These are phyloP conservation scores for Chlorociboria aeruginascens DNA, from an alignment of 495 filamentous ascomycete genomes.

Conservation along the genomic window DNA sequence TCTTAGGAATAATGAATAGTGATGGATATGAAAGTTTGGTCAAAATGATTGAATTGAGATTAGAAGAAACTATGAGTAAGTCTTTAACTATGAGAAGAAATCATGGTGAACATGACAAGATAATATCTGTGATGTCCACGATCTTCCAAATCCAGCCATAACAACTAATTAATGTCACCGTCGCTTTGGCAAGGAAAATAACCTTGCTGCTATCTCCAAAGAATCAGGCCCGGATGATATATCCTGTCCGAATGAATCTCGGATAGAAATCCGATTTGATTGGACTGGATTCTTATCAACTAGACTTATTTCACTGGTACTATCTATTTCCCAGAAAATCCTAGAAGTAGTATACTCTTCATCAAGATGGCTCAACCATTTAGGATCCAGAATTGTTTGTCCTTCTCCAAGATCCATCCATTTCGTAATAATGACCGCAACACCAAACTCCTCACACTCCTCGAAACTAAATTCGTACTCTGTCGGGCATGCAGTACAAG, in stretches of 20 bases:
- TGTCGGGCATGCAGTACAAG: conserved; percentile 1
- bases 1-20: not conserved
- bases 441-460: conserved; percentile 1
- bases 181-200: not conserved
- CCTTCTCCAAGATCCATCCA: conserved; percentile 7
- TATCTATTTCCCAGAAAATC: conserved; percentile 1
- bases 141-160: conserved; percentile 3
- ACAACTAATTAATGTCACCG: not conserved
- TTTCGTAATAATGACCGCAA: conserved; percentile 3
- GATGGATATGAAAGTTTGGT: not conserved
- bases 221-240: conserved; percentile 1
- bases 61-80: not conserved
- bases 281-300: conserved; percentile 4
- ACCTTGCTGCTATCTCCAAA: conserved; percentile 1
- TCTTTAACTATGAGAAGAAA: not conserved
- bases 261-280: conserved; percentile 1
- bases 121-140: not conserved
- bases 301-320: conserved; percentile 1
- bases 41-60: not conserved
- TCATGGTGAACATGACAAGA: not conserved
- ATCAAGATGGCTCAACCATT: conserved; percentile 3
- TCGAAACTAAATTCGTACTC: not conserved
- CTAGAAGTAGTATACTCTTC: not conserved
- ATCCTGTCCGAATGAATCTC: conserved; percentile 5
- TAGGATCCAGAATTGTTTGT: conserved; percentile 2